Evolutionary conservation across 2,329 filamentous ascomycete genomes (phyloP), one percentile per base, ranked within the genome.

Genomic region (Penicillium sp.): DNA sequence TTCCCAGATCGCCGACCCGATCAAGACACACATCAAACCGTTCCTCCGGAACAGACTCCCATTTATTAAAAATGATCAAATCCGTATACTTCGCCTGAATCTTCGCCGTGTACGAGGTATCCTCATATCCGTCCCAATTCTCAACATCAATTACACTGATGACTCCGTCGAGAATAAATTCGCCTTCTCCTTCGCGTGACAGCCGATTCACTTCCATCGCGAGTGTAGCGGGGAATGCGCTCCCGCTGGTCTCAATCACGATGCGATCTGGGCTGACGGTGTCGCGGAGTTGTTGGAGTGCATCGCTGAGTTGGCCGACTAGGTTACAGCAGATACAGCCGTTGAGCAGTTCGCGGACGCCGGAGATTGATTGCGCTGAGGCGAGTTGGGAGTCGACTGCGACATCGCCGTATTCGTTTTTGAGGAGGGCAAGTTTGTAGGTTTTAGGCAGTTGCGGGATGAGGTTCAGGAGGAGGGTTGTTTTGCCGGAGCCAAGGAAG

Each of bases 281-380:
- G 24, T 76, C 72, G 46, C 83, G 82, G 38, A 99, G 85, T 66
- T 94, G 86, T 41, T 82, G 76, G 16, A 99, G 85, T 1, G 93
- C 92, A 44, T 88, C 85, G 54, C 85, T 84, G 7, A 99, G 84
- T 72, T 95, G 90, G 15, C 94, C 94, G 55, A 99, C 93, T 24
- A 97, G 87, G 70, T 97, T 97, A 78, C 94, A 99, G 82, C 94
- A 99, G 74, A 99, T 97, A 76, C 94, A 97, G 61, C 93, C 94
- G 71, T 96, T 95, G 49, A 99, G 86, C 1, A 99, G 82, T 74
- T 99, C 94, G 64, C 89, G 88, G 4, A 96, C 92, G 50, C 91
- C 93, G 0, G 90, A 87, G 62, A 99, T 91, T 57, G 92, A 86
- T 45, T 84, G 84, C 13, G 88, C 88, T 0, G 88, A 81, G 15